Base-by-base conservation (phyloP, 2,329 filamentous ascomycete genomes). In the Fusarium beomiforme region DNA sequence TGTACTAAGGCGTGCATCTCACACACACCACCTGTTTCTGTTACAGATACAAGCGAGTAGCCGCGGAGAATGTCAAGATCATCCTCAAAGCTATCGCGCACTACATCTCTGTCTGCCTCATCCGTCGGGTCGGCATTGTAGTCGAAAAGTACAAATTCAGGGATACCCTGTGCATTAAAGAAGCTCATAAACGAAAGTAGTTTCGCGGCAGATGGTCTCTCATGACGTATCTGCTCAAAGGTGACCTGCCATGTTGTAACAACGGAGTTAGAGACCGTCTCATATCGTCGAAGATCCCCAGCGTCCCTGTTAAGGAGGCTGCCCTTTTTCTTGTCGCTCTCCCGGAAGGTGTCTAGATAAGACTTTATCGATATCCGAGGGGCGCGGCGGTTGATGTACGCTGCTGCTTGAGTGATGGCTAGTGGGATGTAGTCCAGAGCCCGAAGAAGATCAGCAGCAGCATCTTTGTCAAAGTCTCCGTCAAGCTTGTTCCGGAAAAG, bases 281-380 rank as follows among this genome's bases (percentile, higher is more conserved):
- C 26, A 31, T 72, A 54, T 23, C 57, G 54, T 29, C 68, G 67
- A 29, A 77, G 55, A 49, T 72, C 64, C 19, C 71, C 74, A 5
- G 21, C 64, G 5, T 81, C 75, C 29, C 67, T 41, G 17, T 76
- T 61, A 1, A 80, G 67, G 43, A 80, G 74, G 29, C 19, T 75
- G 3, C 61, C 66, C 54, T 72, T 77, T 21, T 77, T 74, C 24
- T 67, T 53, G 13, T 80, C 72, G 58, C 74, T 79, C 41, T 78
- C 71, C 10, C 64, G 61, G 26, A 83, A 73, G 3, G 75, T 44
- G 6, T 76, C 54, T 0, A 83, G 65, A 59, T 84, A 85, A 10
- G 63, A 26, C 31, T 57, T 9, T 2, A 81, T 57, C 2, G 78
- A 76, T n/a, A 63, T 62, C 11, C 68, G 67, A 4, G 76, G 76